Base-by-base conservation (phyloP, 2,329 filamentous ascomycete genomes). In the Emmonsiellopsis sp. region DNA sequence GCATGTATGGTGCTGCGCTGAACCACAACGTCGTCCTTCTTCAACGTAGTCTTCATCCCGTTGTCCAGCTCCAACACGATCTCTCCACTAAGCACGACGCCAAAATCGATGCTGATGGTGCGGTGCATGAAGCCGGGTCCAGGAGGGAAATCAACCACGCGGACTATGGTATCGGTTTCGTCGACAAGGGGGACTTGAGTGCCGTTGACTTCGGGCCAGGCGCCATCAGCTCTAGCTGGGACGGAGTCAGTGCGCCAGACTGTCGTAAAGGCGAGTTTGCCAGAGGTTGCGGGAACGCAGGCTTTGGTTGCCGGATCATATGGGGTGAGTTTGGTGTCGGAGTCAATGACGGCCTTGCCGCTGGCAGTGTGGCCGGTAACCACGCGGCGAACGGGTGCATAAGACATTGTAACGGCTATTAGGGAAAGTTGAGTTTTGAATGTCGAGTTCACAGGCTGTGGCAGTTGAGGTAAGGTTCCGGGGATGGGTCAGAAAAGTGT, bases 51-150 rank as follows among this genome's bases (percentile, higher is more conserved):
- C 54, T 61, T 62, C 8, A 59, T 57, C 8, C 62, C 65, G 49
- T 65, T 59, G 41, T 67, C 65, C 48, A 68, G 55, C 37, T 65
- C 58, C 47, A 65, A 41, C 55, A 61, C 56, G 26, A 68, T 61
- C 35, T 60, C 61, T 1, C 65, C 65, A 11, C 61, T 55, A 31
- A 68, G 56, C 11, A 68, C 59, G n/a, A 68, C 58, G 7, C 60
- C 65, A 53, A 66, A 66, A 54, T 68, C 65, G 26, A 67, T 52
- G 26, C 61, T 66, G 34, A 62, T 30, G 7, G 62, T 63, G 16
- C 62, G 59, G 52, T 64, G 62, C 52, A 63, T 58, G 10, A 60
- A 13, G n/a, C 58, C 58, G 32, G 54, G 56, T 11, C 51, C 54
- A n/a, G 61, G 60, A 2, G 64, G 61, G 54, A 65, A 63, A 42